These are phyloP conservation scores for Globisporangium acanthophoron DNA, from an alignment of 352 stramenopile species.

Conservation along the genomic window DNA sequence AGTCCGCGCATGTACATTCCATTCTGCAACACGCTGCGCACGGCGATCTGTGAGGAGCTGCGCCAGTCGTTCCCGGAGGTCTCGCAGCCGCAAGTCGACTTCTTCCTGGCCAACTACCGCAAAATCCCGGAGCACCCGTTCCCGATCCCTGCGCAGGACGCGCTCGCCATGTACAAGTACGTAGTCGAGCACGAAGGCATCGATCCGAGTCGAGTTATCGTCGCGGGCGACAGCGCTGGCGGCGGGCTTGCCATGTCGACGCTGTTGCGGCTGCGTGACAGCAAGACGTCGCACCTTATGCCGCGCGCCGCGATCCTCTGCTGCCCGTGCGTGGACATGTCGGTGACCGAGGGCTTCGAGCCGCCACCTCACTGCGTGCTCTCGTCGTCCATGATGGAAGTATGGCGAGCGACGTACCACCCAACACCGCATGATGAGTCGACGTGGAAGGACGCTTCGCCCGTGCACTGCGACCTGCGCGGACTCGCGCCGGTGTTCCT, in stretches of 20 bases:
- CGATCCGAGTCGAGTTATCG: slow-evolving; percentile 26
- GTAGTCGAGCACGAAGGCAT: slow-evolving; percentile 24
- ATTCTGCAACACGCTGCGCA: slow-evolving; percentile 26
- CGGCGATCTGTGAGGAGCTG: slow-evolving; percentile 19
- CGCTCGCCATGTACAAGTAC: slow-evolving; percentile 34
- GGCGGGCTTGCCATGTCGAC: slow-evolving; percentile 39
- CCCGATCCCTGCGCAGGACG: slow-evolving; percentile 29
- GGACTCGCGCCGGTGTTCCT: slow-evolving; percentile 34
- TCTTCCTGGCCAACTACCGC: slow-evolving; percentile 46
- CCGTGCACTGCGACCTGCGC: slow-evolving; percentile 37
- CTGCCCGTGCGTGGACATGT: slow-evolving; percentile 26
- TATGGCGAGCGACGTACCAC: slow-evolving; percentile 19
- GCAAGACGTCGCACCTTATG: slow-evolving; percentile 1
- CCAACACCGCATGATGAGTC: slow-evolving; percentile 16
- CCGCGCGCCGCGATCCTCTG: slow-evolving; percentile 28
- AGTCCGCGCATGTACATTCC: slow-evolving; percentile 36
- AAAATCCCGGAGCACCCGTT: slow-evolving; percentile 40
- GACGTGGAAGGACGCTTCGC: slow-evolving; percentile 32
- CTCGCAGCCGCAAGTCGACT: slow-evolving; percentile 16
- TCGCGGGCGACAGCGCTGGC: slow-evolving; percentile 45
- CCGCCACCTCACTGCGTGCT: slow-evolving; percentile 28
- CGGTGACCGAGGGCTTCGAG: slow-evolving; percentile 9
- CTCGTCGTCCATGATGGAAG: slow-evolving; percentile 14
- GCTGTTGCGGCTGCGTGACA: slow-evolving; percentile 32
- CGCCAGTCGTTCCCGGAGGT: background rate